A percentile compares a stretch with the other conserved stretches of the same genome.
Conservation (phyloP, 805 yeast species). For the Vanderwaltozyma yarrowii region DNA sequence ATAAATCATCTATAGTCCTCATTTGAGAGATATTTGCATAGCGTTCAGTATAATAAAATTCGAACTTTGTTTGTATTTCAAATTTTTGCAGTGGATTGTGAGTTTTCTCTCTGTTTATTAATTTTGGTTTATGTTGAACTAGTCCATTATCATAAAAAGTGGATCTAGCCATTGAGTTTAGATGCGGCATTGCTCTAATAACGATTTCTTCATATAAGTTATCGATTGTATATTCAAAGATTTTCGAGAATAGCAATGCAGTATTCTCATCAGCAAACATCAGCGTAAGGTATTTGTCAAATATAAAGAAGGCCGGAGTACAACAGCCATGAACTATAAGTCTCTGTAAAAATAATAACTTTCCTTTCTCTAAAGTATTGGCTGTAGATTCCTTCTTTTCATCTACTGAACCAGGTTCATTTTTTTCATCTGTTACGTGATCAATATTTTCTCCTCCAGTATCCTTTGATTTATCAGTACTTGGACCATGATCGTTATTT, state of each 20-base stretch:
- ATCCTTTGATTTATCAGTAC: neutral
- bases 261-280: conserved; percentile 44
- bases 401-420: conserved; percentile 14
- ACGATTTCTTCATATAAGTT: conserved; percentile 31
- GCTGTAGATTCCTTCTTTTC: conserved; percentile 4
- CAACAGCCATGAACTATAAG: conserved; percentile 51
- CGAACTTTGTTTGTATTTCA: conserved; percentile 10
- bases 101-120: conserved; percentile 7
- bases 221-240: conserved; percentile 38
- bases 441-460: conserved; percentile 2
- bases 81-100: conserved; percentile 9
- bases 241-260: conserved; percentile 36
- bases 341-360: conserved; percentile 40
- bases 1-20: conserved; percentile 34
- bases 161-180: neutral
- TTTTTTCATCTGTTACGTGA: conserved; percentile 2
- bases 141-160: conserved; percentile 12
- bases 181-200: neutral
- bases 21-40: conserved; percentile 30
- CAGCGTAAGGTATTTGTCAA: conserved; percentile 53
- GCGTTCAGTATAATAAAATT: conserved; percentile 46
- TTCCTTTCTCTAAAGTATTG: conserved; percentile 23
- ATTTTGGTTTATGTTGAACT: conserved; percentile 12
- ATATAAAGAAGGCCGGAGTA: conserved; percentile 48
- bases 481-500: conserved; percentile 25